phyloP scores from a whole-genome alignment of 2,329 filamentous ascomycete genomes.

The Alternaria ethzedia region DNA sequence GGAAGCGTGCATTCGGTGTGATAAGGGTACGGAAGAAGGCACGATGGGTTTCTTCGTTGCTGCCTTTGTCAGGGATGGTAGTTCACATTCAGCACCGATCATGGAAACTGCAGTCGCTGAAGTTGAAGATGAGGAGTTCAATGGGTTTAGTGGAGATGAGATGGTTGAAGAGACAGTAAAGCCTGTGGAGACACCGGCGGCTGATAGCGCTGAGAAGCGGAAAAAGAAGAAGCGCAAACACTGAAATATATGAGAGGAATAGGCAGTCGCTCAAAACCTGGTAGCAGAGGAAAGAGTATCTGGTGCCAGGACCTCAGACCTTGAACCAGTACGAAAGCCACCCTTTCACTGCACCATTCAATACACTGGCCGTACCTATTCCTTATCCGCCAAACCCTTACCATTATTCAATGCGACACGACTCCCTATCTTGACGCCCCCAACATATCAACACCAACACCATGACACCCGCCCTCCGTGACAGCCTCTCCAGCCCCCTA shows the following conservation, averaged over 20 bases:
- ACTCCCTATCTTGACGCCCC: neutral
- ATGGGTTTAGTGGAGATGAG: slow-evolving; percentile 51
- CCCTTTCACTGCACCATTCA: neutral
- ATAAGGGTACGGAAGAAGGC: slow-evolving; percentile 79
- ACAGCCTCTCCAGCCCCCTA: neutral
- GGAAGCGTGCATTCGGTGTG: slow-evolving; percentile 80
- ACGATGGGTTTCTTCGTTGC: slow-evolving; percentile 97
- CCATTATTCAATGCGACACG: neutral
- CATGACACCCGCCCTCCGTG: neutral
- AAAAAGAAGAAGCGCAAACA: slow-evolving; percentile 34
- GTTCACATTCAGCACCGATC: neutral
- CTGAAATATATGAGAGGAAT: neutral
- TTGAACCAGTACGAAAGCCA: neutral
- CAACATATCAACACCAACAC: neutral
- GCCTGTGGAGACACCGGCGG: neutral
- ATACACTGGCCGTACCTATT: neutral
- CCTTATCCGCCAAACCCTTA: neutral
- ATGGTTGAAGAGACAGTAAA: slow-evolving; percentile 5
- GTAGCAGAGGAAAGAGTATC: neutral
- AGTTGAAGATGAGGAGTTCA: slow-evolving; percentile 51
- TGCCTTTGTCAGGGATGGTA: slow-evolving; percentile 72
- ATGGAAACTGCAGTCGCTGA: slow-evolving; percentile 14
- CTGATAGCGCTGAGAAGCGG: slow-evolving; percentile 1
- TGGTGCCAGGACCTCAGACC: neutral
- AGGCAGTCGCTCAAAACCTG: neutral